These are phyloP conservation scores for Alloteropsis semialata DNA, from an alignment of 176 grass and related monocot genomes.

Conservation along the genomic window DNA sequence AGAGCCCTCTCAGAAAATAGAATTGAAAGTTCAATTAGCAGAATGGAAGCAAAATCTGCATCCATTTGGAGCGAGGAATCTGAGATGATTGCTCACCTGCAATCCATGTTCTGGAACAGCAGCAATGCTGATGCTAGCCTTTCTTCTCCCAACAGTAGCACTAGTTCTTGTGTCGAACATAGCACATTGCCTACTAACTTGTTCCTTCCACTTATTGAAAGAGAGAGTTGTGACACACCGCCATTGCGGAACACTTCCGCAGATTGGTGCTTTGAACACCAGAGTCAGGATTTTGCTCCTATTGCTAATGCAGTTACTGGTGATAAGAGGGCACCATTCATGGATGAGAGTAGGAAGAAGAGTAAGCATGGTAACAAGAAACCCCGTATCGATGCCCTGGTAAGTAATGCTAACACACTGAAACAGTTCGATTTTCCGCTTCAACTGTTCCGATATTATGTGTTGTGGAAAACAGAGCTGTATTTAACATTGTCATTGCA, in stretches of 20 bases:
- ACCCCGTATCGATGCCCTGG: neutral
- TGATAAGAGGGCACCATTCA: constrained; percentile 11
- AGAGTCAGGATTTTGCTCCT: neutral
- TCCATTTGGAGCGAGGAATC: constrained; percentile 37
- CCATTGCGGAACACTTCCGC: neutral
- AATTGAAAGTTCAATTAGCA: neutral
- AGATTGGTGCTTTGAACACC: constrained; percentile 2
- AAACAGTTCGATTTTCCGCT: neutral
- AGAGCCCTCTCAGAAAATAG: neutral
- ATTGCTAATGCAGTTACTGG: neutral
- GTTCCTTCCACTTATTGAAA: neutral
- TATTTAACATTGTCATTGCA: neutral
- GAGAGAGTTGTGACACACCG: neutral
- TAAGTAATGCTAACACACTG: constrained; percentile 16
- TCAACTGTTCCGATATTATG: neutral
- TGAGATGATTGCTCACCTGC: constrained; percentile 48
- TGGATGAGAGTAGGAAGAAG: constrained; percentile 14
- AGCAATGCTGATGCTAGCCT: constrained; percentile 13
- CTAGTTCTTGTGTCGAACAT: constrained; percentile 25
- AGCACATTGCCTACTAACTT: neutral
- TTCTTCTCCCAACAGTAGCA: constrained; percentile 18
- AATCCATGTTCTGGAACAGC: constrained; percentile 46
- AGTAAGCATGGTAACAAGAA: neutral
- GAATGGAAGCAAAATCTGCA: constrained; percentile 33
- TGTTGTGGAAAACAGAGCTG: neutral